Base-by-base conservation (phyloP, 805 yeast species). In the Candida nonsorbophila region DNA sequence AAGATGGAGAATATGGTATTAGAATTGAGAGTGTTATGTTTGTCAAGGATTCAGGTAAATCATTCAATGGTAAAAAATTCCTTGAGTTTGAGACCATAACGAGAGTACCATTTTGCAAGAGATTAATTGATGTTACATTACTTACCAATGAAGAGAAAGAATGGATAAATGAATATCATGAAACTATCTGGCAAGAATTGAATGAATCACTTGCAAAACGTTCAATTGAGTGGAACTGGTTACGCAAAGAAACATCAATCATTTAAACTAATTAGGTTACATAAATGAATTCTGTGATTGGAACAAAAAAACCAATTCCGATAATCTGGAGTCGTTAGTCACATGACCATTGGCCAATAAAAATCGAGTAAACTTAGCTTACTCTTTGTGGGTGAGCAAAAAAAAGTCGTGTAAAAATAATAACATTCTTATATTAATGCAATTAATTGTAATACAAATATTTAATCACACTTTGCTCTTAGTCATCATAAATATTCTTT, bases 61-160 rank as follows among this genome's bases (percentile, higher is more conserved):
- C 44, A 0, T 73, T 68, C 53, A 78, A 75, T 30, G 84, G 75
- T 27, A 67, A 63, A 41, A 55, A 60, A 34, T 81, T 74, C 47
- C 69, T 75, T 28, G 75, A 73, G 36, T 87, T 92, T 51, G 94
- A 84, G 37, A 86, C 94, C 41, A 61, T 86, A 29, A 90, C 97
- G 0, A 55, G 78, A 42, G 84, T 84, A 13, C 98, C 98, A 12
- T 82, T 83, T 55, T 84, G 94, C 53, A 36, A 25, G 22, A 77
- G 73, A 28, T 68, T 90, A 49, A 86, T 88, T 34, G 84, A 87
- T 48, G 51, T 43, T 6, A 40, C 45, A 5, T 41, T 84, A 49
- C 64, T 90, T 42, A 67, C 72, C 1, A 36, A 39, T 0, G 79
- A 74, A 11, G 97, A 90, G 55, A 68, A 68, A 33, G 42, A 51